Percentiles rank a stretch among this genome's conserved stretches.
Evolutionary conservation across 1,284 basidiomycete species (phyloP).

Genomic region (Ganoderma lucidum): DNA sequence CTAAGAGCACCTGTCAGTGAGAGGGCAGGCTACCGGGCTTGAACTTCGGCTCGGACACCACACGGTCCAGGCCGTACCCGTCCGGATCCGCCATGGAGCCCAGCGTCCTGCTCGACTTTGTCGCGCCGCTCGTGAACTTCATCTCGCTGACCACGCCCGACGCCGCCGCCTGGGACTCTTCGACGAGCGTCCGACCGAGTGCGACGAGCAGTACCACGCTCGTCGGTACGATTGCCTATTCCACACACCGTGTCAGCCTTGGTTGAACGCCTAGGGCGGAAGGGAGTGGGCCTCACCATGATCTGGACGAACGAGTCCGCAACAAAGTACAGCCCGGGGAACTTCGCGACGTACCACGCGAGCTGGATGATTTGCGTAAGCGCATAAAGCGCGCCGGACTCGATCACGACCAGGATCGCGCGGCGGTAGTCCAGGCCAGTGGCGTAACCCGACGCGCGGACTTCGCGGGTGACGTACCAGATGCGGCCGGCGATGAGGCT

Average conservation of each 20-base stretch:
- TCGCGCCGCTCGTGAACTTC: neutral
- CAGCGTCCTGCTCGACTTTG: constrained; percentile 2
- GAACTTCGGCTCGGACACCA: neutral
- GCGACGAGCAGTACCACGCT: neutral
- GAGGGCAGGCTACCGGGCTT: neutral
- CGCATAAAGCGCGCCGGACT: constrained; percentile 16
- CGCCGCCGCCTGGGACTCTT: neutral
- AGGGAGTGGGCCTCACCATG: constrained; percentile 1
- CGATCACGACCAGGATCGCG: constrained; percentile 17
- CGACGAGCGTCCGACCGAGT: neutral
- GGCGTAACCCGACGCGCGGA: neutral
- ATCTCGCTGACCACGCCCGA: constrained; percentile 3
- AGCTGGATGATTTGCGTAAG: constrained; percentile 18
- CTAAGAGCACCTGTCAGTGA: neutral
- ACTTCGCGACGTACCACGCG: constrained; percentile 13
- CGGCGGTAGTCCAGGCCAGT: constrained; percentile 11
- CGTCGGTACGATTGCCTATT: neutral
- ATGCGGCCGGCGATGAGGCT: constrained; percentile 15
- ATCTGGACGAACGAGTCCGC: constrained; percentile 15
- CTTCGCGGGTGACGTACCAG: constrained; percentile 13
- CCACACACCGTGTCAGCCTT: neutral
- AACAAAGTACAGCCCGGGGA: constrained; percentile 12
- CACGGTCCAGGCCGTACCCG: neutral
- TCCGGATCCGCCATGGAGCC: neutral
- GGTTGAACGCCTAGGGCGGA: neutral